These are phyloP conservation scores for Erucastrum elatum DNA, from an alignment of 345 rosid genomes.

Conservation along the genomic window DNA sequence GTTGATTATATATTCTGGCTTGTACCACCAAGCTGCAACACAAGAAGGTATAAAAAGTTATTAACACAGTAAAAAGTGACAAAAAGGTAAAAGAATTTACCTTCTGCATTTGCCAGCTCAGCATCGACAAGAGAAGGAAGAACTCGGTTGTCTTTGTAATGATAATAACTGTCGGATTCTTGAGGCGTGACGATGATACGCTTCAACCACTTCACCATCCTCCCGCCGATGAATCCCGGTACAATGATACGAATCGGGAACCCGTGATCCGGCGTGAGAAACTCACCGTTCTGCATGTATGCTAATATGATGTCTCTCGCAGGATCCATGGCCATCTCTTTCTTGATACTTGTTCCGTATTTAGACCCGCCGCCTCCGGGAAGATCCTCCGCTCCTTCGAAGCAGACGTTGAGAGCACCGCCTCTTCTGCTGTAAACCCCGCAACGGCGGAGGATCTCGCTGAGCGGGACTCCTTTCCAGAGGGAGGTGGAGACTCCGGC, in stretches of 20 bases:
- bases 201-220: constrained; percentile 95
- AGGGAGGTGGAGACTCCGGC: constrained; percentile 79
- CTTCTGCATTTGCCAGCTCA: constrained; percentile 86
- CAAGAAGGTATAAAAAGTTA: neutral
- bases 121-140: constrained; percentile 88
- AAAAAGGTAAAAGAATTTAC: constrained; percentile 36
- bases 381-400: constrained; percentile 91
- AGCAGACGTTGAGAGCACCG: constrained; percentile 81
- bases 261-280: constrained; percentile 81
- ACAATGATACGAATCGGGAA: constrained; percentile 80
- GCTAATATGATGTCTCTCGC: constrained; percentile 79
- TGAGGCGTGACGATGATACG: constrained; percentile 69
- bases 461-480: constrained; percentile 78
- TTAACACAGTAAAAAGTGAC: neutral
- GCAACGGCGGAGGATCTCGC: constrained; percentile 64
- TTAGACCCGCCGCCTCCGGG: constrained; percentile 97
- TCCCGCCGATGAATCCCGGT: constrained; percentile 91
- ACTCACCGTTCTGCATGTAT: constrained; percentile 95
- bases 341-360: constrained; percentile 76
- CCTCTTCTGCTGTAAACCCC: constrained; percentile 60
- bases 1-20: constrained; percentile 76
- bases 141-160: constrained; percentile 76
- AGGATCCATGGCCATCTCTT: constrained; percentile 80
- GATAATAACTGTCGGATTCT: constrained; percentile 79
- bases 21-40: constrained; percentile 90